Evolutionary conservation across 2,329 filamentous ascomycete genomes (phyloP), one percentile per base, ranked within the genome.

Genomic region (Pseudocercospora vitis): DNA sequence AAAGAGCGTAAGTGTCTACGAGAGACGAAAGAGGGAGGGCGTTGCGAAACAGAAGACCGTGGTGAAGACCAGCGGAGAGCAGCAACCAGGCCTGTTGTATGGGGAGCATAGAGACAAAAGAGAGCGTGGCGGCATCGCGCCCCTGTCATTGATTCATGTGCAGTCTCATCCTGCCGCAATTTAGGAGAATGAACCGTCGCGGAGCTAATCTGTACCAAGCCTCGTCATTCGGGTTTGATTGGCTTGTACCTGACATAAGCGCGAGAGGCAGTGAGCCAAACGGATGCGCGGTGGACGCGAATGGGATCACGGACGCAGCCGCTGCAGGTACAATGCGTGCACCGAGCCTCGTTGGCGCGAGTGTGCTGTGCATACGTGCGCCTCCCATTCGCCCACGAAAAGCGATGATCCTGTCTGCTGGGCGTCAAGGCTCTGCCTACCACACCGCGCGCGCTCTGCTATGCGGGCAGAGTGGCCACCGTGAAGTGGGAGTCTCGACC

Each of bases 1-100:
- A 69, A 69, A 59, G 66, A 69, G 60, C 64, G 66, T 55, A 56
- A 58, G 56, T 63, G 66, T 63, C 66, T 65, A 39, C 61, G 46
- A 65, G 62, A 68, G 63, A 66, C 60, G 58, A 56, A 52, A 57
- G 52, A 53, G 62, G 60, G 56, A 51, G 58, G 58, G 53, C 35
- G 59, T 64, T 55, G 63, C 60, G 61, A 60, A 63, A 48, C 52
- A 61, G 59, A 60, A 59, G 59, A 50, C 58, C 56, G 62, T 52
- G 48, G 52, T 54, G 57, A 57, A 44, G 42, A 48, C 26, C 19
- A 19, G 7, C 35, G 35, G 35, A 55, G 55, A 50, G 42, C 55
- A 48, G 42, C 55, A 48, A 21, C 42, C 32, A 16, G 24, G 49
- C 16, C 50, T 40, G 52, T 35, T 35, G 42, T 40, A 46, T 49